Base-by-base conservation (phyloP, 192 early-diverging fungal genomes). In the Coemansia sp. region DNA sequence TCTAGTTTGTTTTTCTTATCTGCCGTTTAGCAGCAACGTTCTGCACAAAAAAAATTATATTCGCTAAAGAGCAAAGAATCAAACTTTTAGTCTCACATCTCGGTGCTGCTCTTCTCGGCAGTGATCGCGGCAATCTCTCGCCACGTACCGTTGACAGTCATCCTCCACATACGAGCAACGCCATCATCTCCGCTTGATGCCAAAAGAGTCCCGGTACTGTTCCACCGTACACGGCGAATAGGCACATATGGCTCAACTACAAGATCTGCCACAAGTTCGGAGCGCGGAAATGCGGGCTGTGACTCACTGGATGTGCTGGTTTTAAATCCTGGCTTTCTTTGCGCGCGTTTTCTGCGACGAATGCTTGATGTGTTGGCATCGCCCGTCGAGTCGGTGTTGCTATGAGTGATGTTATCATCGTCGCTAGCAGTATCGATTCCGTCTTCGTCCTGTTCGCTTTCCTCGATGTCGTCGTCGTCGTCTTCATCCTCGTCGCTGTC, bases 181-280 rank as follows among this genome's bases (percentile, higher is more conserved):
- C 78, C 78, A 46, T 81, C 78, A 50, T 81, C 78, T 53, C 78
- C 69, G 66, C 73, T 72, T 10, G 73, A 75, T n/a, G 63, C 66
- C 45, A 81, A 70, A 54, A 75, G 63, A 5, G 78, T 81, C 36
- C 78, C 78, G 9, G 73, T 75, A 69, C 73, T 72, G 66, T 81
- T 81, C 78, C 78, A 81, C 66, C 78, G 69, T 3, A 75, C 63
- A 19, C 72, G 73, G 23, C 78, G 78, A 53, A 81, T 67, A 9
- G 78, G 78, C 63, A 72, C 64, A 17, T 54, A 49, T 19, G 69
- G 73, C 48, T 81, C 69, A 10, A 73, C 66, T 0, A 65, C 22
- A 23, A 74, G 59, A 41, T 81, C 74, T 10, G 52, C 73, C 15
- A 72, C 74, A 34, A 81, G 73, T 66, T 81, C 78, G 7, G 73